Percentiles rank a stretch among this genome's conserved stretches.
These are phyloP conservation scores for Eimeria falciformis DNA, from an alignment of 169 alveolate genomes.

Conservation along the genomic window DNA sequence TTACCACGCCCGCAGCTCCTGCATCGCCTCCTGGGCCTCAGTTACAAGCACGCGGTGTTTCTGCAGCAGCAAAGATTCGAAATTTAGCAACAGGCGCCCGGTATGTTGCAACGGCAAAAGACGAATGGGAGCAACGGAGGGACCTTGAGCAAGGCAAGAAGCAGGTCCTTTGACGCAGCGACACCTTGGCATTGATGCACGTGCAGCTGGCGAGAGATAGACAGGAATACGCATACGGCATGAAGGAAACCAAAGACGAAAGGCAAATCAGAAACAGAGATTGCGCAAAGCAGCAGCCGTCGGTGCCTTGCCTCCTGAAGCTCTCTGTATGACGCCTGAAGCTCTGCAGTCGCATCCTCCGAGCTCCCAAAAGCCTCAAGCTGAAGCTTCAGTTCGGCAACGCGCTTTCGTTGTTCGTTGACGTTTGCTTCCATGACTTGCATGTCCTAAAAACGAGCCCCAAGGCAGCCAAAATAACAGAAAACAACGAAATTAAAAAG, in stretches of 20 bases:
- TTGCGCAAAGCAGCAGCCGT: background rate
- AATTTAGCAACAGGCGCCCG: no score
- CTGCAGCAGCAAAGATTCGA: conserved; percentile 39
- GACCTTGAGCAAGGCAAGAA: no score
- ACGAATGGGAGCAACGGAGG: background rate
- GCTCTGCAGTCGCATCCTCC: background rate
- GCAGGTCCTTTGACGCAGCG: no score
- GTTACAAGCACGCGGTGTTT: background rate
- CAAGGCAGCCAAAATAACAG: no score
- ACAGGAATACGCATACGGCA: background rate
- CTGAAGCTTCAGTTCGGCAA: background rate
- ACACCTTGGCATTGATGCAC: no score
- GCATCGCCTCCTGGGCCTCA: conserved; percentile 57
- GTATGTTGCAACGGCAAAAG: background rate
- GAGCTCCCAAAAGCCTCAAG: conserved; percentile 12
- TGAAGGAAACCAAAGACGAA: background rate
- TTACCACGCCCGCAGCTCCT: conserved; percentile 39
- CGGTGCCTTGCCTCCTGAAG: conserved; percentile 17
- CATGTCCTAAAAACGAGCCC: conserved; percentile 29
- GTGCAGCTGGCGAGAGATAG: background rate
- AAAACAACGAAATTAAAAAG: no score
- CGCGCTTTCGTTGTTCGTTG: conserved; percentile 6
- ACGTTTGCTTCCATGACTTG: background rate
- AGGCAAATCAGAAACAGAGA: background rate
- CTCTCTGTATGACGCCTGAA: background rate